phyloP scores from a whole-genome alignment of 2,329 filamentous ascomycete species.

The Pseudocercospora musae region DNA sequence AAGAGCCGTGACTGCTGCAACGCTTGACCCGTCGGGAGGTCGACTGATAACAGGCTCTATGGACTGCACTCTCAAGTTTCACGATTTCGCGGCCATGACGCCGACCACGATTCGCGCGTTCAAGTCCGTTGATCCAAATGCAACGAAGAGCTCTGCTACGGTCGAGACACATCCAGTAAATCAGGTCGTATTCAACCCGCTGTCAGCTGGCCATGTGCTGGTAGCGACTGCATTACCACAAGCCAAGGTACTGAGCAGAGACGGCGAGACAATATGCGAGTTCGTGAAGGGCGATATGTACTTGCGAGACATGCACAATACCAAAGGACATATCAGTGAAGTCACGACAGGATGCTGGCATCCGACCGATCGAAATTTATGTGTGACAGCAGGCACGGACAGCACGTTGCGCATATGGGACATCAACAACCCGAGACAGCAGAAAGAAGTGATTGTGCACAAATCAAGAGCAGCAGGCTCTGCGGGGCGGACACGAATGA shows the following conservation, averaged over 20 bases:
- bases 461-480: conserved; percentile 87
- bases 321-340: conserved; percentile 93
- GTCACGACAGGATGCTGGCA: conserved; percentile 88
- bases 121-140: conserved; percentile 83
- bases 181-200: conserved; percentile 79
- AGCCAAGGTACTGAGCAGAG: conserved; percentile 81
- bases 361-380: conserved; percentile 77
- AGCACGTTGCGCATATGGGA: conserved; percentile 97
- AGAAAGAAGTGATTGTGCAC: conserved; percentile 93
- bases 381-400: conserved; percentile 88
- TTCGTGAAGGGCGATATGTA: conserved; percentile 99
- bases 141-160: conserved; percentile 66
- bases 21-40: conserved; percentile 79
- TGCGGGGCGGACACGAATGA: conserved; percentile 90
- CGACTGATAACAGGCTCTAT: conserved; percentile 86
- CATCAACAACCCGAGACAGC: conserved; percentile 81
- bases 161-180: conserved; percentile 86
- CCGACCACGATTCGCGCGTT: conserved; percentile 92
- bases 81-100: conserved; percentile 95
- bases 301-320: conserved; percentile 92
- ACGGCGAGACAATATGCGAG: conserved; percentile 80
- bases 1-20: conserved; percentile 76
- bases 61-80: conserved; percentile 86
- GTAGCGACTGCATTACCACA: conserved; percentile 87
- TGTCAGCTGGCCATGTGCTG: conserved; percentile 74